Evolutionary conservation across 2,329 filamentous ascomycete genomes (phyloP).

Genomic region (Sporothrix schenckii): DNA sequence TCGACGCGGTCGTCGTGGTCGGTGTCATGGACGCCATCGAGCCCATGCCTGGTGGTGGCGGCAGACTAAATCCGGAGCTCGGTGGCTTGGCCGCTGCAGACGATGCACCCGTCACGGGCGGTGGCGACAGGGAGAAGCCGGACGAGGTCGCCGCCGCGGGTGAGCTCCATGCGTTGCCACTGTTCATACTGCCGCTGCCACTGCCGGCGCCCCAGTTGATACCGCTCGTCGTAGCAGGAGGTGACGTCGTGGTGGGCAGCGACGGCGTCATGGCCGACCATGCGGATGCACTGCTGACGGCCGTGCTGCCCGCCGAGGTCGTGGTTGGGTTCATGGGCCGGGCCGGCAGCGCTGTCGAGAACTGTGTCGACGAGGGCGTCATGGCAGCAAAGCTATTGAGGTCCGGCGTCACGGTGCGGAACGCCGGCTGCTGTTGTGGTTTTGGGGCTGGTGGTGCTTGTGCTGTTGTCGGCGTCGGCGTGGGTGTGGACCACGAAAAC

Average conservation of each 20-base stretch:
- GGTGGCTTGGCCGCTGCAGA: conserved; percentile 36
- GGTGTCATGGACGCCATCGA: conserved; percentile 37
- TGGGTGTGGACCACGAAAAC: conserved; percentile 67
- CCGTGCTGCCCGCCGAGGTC: not conserved
- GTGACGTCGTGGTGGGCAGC: conserved; percentile 32
- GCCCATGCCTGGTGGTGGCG: conserved; percentile 41
- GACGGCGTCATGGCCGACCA: conserved; percentile 51
- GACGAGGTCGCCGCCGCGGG: conserved; percentile 40
- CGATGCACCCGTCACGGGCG: conserved; percentile 46
- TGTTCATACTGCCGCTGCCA: conserved; percentile 49
- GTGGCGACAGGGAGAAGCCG: conserved; percentile 63
- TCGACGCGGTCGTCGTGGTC: conserved; percentile 10
- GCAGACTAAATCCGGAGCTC: conserved; percentile 52
- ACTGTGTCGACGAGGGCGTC: conserved; percentile 63
- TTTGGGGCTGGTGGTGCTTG: conserved; percentile 40
- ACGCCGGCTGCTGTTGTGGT: conserved; percentile 41
- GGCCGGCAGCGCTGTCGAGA: conserved; percentile 62
- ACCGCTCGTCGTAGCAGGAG: conserved; percentile 40
- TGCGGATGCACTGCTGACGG: not conserved
- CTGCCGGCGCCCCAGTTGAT: conserved; percentile 56
- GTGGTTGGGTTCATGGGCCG: conserved; percentile 36
- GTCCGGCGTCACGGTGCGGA: conserved; percentile 63
- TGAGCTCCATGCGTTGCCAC: not conserved
- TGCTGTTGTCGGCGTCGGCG: conserved; percentile 51
- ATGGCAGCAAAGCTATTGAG: conserved; percentile 59